phyloP scores from a whole-genome alignment of 176 grass and related monocot genomes.

The Zoysia japonica region DNA sequence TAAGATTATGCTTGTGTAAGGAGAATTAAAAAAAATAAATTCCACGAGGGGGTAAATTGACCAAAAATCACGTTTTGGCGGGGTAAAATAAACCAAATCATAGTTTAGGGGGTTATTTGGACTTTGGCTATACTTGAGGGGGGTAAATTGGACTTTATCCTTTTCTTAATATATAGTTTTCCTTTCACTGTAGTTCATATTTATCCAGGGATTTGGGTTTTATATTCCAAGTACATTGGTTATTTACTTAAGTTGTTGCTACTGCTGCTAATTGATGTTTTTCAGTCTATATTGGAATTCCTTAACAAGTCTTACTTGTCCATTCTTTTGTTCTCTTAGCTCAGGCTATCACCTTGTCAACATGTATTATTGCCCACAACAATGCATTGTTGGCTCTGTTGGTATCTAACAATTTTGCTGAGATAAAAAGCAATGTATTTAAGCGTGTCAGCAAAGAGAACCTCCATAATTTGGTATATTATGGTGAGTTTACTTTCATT shows the following conservation, averaged over 20 bases:
- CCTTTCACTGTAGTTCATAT: not conserved
- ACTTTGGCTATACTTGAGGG: no score
- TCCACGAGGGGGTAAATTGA: no score
- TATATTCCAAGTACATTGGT: not conserved
- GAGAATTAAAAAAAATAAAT: no score
- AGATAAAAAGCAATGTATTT: constrained; percentile 98
- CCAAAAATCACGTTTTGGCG: no score
- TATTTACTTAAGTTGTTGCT: not conserved
- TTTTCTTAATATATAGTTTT: not conserved
- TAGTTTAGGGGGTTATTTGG: no score
- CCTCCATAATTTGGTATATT: constrained; percentile 95
- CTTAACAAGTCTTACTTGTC: constrained; percentile 82
- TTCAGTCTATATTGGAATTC: constrained; percentile 35
- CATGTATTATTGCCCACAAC: constrained; percentile 97
- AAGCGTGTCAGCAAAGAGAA: constrained; percentile 99
- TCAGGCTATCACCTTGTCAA: constrained; percentile 92
- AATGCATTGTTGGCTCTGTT: constrained; percentile 93
- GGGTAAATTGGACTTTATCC: no score
- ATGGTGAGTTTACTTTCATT: constrained; percentile 64
- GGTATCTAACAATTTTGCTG: constrained; percentile 95
- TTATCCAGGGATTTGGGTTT: not conserved
- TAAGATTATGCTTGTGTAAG: no score
- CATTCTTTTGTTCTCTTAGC: constrained; percentile 97
- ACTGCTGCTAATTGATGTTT: constrained; percentile 26
- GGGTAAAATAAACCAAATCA: no score